Percentiles rank a stretch among this genome's conserved stretches.
phyloP scores from a whole-genome alignment of 1,139 yeast genomes.

The Hanseniaspora gamundiae region DNA sequence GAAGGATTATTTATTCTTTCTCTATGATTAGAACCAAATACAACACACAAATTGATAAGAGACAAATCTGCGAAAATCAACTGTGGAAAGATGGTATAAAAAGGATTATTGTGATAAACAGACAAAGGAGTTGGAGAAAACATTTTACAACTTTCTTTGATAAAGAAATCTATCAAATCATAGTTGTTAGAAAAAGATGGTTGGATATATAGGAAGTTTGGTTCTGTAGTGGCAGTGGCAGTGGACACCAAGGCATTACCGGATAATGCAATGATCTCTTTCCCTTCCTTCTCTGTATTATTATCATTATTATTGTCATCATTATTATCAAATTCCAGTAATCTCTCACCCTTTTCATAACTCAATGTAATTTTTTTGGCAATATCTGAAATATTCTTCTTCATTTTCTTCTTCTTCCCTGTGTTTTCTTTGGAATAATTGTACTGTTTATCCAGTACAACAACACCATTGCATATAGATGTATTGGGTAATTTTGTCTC shows the following conservation, averaged over 20 bases:
- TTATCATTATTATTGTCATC: not conserved
- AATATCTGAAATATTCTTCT: too few relatives aligned
- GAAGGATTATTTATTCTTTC: conserved; percentile 1
- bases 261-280: too few relatives aligned
- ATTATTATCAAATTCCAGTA: not conserved
- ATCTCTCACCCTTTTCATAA: too few relatives aligned
- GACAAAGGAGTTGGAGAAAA: conserved; percentile 5
- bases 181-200: conserved; percentile 4
- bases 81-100: conserved; percentile 3
- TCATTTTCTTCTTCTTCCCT: not conserved
- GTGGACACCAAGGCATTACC: not conserved
- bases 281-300: too few relatives aligned
- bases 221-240: not conserved
- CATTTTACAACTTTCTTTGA: conserved; percentile 6
- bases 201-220: not conserved
- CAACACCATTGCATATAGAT: not conserved
- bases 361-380: too few relatives aligned
- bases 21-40: conserved; percentile 5
- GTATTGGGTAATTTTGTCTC: not conserved
- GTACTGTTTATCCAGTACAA: not conserved
- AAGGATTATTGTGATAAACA: conserved; percentile 5
- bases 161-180: conserved; percentile 4
- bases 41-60: conserved; percentile 3
- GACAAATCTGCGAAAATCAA: conserved; percentile 3
- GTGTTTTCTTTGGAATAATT: not conserved